Evolutionary conservation across 2,329 filamentous ascomycete genomes (phyloP), one percentile per base, ranked within the genome.

Genomic region (Aspergillus hortae): DNA sequence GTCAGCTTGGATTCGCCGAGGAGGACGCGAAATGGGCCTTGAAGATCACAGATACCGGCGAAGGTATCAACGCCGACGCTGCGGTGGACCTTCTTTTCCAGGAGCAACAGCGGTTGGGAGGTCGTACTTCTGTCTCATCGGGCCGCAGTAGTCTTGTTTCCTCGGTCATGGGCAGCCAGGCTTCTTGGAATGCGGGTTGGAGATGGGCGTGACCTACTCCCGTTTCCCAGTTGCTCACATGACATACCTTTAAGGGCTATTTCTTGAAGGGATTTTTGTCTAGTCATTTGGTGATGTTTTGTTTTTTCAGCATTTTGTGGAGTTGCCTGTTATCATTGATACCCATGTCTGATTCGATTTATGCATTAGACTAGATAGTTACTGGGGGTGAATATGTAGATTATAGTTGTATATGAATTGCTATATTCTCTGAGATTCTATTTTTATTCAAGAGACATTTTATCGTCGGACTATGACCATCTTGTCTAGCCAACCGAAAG

Each of bases 31-130:
- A 78, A 52, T 76, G 78, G 60, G 83, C 83, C 15, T 67, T 86
- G 15, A 76, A 77, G 38, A 75, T 79, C 58, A 86, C 82, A 4
- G 83, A 86, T 63, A 77, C 76, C 12, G 83, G 82, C 0, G 80
- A 83, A 56, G 81, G 81, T 1, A 69, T 86, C 56, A 72, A 84
- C 51, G 73, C 81, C 9, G 76, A 83, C 58, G 75, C 77, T 4
- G 83, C 83, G 0, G 77, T 85, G 19, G 77, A 82, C 52, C 61
- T 83, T 51, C 67, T 86, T 55, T 61, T 81, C 15, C 66, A 69
- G 50, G 72, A 74, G 55, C 61, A 64, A 21, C 63, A 62, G 54
- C 70, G 19, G 25, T 12, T 15, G 14, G 17, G 40, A n/a, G 11
- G 15, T 7, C 40, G 40, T 21, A 17, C 35, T 7, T 42, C 40